Percentiles rank a stretch among this genome's conserved stretches.
Evolutionary conservation across 352 stramenopile genomes (phyloP).

Genomic region (Pythium vanterpoolii): DNA sequence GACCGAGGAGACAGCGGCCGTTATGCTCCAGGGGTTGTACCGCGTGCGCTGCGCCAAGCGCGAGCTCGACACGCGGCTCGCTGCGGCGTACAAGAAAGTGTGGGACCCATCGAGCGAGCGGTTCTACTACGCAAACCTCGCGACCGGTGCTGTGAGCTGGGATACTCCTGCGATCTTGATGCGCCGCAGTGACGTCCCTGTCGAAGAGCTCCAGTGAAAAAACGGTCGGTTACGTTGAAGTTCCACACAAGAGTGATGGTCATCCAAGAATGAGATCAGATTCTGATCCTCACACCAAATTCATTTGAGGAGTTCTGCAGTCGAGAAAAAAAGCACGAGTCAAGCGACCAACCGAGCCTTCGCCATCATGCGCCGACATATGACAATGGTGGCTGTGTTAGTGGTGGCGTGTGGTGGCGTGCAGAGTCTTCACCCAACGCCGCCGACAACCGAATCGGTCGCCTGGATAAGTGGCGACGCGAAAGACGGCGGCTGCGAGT

Average conservation of each 20-base stretch:
- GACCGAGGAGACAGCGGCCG: slow-evolving; percentile 48
- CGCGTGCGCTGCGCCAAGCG: slow-evolving; percentile 43
- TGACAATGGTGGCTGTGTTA: not conserved
- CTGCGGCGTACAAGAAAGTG: slow-evolving; percentile 53
- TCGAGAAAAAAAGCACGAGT: not conserved
- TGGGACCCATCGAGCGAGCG: slow-evolving; percentile 38
- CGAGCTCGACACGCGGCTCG: slow-evolving; percentile 33
- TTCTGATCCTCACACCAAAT: not conserved
- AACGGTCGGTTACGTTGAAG: slow-evolving; percentile 2
- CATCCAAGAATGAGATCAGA: not conserved
- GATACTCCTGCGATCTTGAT: slow-evolving; percentile 34
- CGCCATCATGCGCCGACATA: not conserved
- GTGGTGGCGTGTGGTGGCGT: not conserved
- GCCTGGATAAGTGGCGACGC: not conserved
- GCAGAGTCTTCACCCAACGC: not conserved
- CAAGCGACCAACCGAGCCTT: not conserved
- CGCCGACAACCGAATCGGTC: not conserved
- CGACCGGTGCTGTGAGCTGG: slow-evolving; percentile 64
- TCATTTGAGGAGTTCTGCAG: not conserved
- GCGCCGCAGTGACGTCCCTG: slow-evolving; percentile 18
- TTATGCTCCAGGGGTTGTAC: slow-evolving; percentile 55
- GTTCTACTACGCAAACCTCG: slow-evolving; percentile 79
- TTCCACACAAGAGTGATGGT: not conserved
- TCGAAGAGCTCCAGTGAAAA: slow-evolving; percentile 21
- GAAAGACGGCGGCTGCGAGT: slow-evolving; percentile 28